A percentile compares a stretch with the other conserved stretches of the same genome.
Evolutionary conservation across 805 yeast species (phyloP).

Genomic region (Kodamaea neixiangensis): DNA sequence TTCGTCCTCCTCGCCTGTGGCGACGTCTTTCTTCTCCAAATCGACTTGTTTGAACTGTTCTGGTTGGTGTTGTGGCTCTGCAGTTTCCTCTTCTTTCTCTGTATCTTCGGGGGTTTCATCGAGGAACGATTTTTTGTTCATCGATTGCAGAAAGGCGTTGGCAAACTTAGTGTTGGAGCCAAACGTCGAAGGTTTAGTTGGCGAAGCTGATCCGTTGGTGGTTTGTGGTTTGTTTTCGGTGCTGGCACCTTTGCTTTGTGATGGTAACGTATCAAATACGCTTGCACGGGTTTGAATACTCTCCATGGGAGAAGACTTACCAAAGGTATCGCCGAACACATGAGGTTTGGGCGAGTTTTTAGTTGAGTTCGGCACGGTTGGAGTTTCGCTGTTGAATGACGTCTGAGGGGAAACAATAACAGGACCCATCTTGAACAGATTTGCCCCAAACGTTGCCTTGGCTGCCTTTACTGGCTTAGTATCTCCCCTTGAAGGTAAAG

Average conservation of each 20-base stretch:
- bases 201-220: neutral
- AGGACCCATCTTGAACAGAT: slow-evolving; percentile 15
- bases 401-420: slow-evolving; percentile 12
- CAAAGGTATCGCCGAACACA: slow-evolving; percentile 8
- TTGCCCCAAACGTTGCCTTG: slow-evolving; percentile 16
- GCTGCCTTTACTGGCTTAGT: slow-evolving; percentile 12
- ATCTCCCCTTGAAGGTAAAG: slow-evolving; percentile 3
- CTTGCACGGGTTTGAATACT: slow-evolving; percentile 1
- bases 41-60: slow-evolving; percentile 59
- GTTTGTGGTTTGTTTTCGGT: neutral
- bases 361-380: slow-evolving; percentile 15
- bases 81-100: slow-evolving; percentile 16
- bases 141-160: slow-evolving; percentile 56
- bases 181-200: slow-evolving; percentile 35
- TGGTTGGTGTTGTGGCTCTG: slow-evolving; percentile 17
- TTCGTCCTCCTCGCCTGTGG: slow-evolving; percentile 93
- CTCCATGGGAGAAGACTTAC: slow-evolving; percentile 6
- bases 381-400: slow-evolving; percentile 14
- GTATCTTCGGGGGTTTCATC: slow-evolving; percentile 35
- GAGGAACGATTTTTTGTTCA: slow-evolving; percentile 58
- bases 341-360: slow-evolving; percentile 10
- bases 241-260: neutral
- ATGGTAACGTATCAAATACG: slow-evolving; percentile 40
- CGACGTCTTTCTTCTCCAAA: slow-evolving; percentile 53
- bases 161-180: slow-evolving; percentile 50